phyloP scores from a whole-genome alignment of 306 rosid genomes.

The Vigna mungo region DNA sequence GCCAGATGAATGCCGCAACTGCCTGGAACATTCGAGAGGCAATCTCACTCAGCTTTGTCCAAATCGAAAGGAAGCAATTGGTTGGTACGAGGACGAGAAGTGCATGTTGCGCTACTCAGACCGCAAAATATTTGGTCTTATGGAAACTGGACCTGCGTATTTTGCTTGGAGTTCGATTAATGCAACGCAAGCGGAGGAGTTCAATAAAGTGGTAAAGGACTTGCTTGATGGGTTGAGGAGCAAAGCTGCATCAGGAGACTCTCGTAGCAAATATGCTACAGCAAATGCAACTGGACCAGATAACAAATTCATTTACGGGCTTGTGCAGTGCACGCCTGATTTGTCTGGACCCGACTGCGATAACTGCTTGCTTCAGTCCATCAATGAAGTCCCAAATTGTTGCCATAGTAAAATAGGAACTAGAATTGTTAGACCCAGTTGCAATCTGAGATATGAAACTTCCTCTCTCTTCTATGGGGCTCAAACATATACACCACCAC shows the following conservation, averaged over 20 bases:
- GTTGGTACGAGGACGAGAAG: conserved; percentile 39
- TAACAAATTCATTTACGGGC: background rate
- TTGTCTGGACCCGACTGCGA: conserved; percentile 25
- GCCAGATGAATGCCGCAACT: conserved; percentile 40
- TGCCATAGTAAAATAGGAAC: conserved; percentile 30
- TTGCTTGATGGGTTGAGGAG: background rate
- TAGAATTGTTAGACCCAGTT: conserved; percentile 42
- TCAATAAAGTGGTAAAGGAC: background rate
- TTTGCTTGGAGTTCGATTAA: background rate
- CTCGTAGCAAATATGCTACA: background rate
- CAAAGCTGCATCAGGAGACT: background rate
- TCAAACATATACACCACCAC: background rate
- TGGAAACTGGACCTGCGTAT: conserved; percentile 28
- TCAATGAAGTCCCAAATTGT: background rate
- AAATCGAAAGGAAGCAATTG: conserved; percentile 50
- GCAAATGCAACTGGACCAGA: background rate
- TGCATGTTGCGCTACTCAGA: conserved; percentile 56
- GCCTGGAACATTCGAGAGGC: conserved; percentile 42
- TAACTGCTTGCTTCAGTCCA: conserved; percentile 24
- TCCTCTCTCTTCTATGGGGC: background rate
- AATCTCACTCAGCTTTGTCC: conserved; percentile 47
- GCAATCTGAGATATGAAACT: conserved; percentile 40
- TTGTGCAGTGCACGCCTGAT: conserved; percentile 56
- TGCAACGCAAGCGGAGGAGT: background rate
- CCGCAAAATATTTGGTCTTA: conserved; percentile 1